Evolutionary conservation across 1,284 basidiomycete genomes (phyloP).

Genomic region (Leccinum fuscescens): DNA sequence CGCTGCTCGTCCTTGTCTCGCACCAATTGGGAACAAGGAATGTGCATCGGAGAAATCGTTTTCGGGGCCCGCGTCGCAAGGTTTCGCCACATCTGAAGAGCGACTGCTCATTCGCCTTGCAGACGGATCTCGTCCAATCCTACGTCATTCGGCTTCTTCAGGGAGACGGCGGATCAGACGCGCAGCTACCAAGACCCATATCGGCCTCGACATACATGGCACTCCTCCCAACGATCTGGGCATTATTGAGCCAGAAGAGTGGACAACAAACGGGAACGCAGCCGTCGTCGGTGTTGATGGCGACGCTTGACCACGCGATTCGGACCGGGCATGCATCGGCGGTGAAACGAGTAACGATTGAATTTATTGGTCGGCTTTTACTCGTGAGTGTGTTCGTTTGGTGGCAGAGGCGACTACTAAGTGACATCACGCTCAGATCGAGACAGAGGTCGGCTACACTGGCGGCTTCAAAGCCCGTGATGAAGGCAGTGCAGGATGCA

Average conservation of each 20-base stretch:
- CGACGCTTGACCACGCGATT: slow-evolving; percentile 58
- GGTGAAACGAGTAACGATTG: slow-evolving; percentile 62
- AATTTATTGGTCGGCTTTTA: slow-evolving; percentile 69
- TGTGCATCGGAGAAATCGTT: slow-evolving; percentile 9
- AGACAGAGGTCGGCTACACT: slow-evolving; percentile 52
- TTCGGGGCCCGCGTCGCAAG: slow-evolving; percentile 6
- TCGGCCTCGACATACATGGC: slow-evolving; percentile 63
- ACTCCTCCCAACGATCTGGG: slow-evolving; percentile 83
- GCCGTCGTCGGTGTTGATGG: slow-evolving; percentile 42
- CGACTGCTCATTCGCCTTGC: slow-evolving; percentile 33
- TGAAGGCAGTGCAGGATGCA: slow-evolving; percentile 32
- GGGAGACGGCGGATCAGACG: slow-evolving; percentile 46
- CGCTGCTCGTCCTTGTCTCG: slow-evolving; percentile 55
- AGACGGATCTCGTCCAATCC: slow-evolving; percentile 56
- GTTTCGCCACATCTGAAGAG: slow-evolving; percentile 7
- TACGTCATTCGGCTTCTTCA: slow-evolving; percentile 71
- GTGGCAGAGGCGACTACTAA: background rate
- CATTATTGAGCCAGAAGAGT: slow-evolving; percentile 55
- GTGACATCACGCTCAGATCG: slow-evolving; percentile 46
- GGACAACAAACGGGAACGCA: slow-evolving; percentile 22
- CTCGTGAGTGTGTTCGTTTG: slow-evolving; percentile 47
- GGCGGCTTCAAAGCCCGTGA: slow-evolving; percentile 46
- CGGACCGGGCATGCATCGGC: slow-evolving; percentile 55
- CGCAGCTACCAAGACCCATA: slow-evolving; percentile 47
- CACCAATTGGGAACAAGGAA: slow-evolving; percentile 11